Conservation (phyloP, 2,329 filamentous ascomycete genomes). For the Fusarium incarnatum region DNA sequence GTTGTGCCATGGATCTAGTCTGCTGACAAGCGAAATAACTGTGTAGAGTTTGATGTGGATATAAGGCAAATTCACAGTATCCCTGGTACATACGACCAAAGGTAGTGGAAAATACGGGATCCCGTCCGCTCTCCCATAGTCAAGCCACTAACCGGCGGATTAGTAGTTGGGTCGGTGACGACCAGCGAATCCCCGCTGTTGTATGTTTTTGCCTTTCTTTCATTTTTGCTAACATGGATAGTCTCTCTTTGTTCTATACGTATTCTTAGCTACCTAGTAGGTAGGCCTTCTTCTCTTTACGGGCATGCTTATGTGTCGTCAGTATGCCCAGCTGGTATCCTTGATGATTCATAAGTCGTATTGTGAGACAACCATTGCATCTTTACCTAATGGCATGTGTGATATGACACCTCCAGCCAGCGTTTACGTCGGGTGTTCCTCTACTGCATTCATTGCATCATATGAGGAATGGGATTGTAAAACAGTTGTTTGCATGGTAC, state of each 20-base stretch:
- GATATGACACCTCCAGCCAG: neutral
- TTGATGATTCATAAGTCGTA: neutral
- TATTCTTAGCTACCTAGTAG: neutral
- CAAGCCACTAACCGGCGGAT: neutral
- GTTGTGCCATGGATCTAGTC: neutral
- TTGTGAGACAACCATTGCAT: neutral
- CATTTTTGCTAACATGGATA: neutral
- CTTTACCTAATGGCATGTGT: neutral
- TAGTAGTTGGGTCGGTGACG: neutral
- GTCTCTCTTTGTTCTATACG: neutral
- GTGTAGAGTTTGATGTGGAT: fast-evolving
- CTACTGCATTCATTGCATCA: too few relatives aligned
- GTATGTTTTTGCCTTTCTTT: neutral
- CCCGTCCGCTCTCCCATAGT: constrained; percentile 2
- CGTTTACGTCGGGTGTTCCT: neutral
- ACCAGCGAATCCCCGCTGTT: neutral
- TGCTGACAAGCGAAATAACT: neutral
- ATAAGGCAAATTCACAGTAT: fast-evolving
- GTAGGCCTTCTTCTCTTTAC: neutral
- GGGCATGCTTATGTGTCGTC: neutral
- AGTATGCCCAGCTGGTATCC: neutral
- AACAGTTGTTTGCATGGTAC: neutral
- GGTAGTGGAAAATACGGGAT: constrained; percentile 29
- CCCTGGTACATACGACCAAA: constrained; percentile 12
- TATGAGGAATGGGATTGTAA: too few relatives aligned